A percentile compares a stretch with the other conserved stretches of the same genome.
Evolutionary conservation across 2,329 filamentous ascomycete genomes (phyloP).

Genomic region (Ascocoryne sarcoides): DNA sequence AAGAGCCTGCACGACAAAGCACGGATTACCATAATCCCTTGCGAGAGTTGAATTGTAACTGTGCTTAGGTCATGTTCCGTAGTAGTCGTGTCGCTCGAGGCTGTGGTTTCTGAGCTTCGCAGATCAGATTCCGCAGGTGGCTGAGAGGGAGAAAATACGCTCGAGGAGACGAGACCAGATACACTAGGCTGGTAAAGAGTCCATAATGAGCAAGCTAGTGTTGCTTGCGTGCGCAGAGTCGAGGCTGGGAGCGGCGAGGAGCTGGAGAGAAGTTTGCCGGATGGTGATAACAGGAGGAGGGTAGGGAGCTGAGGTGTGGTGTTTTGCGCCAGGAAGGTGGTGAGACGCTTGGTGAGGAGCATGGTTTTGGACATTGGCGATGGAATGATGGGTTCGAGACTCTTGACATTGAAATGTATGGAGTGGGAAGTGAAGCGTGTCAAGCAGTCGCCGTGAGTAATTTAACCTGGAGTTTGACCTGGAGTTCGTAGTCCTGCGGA

Average conservation of each 20-base stretch:
- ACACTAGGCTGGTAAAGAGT: constrained; percentile 42
- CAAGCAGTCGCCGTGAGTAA: no score
- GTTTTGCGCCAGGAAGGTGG: constrained; percentile 52
- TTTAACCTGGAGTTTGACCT: no score
- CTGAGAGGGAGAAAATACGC: constrained; percentile 30
- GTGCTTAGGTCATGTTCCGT: constrained; percentile 16
- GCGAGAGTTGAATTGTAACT: constrained; percentile 41
- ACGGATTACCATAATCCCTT: constrained; percentile 48
- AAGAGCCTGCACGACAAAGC: constrained; percentile 49
- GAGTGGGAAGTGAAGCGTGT: no score
- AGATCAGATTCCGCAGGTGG: constrained; percentile 14
- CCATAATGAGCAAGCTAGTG: constrained; percentile 54
- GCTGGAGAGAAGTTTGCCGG: constrained; percentile 56
- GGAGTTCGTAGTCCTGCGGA: no score
- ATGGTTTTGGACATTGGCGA: constrained; percentile 22
- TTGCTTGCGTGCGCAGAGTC: constrained; percentile 52
- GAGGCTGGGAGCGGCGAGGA: constrained; percentile 47
- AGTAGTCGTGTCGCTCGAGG: constrained; percentile 7
- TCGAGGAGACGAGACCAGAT: constrained; percentile 31
- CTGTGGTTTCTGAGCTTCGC: constrained; percentile 6
- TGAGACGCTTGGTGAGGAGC: constrained; percentile 58
- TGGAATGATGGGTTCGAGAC: constrained; percentile 3
- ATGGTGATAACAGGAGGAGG: constrained; percentile 49
- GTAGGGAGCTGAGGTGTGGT: constrained; percentile 46
- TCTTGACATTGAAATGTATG: no score